A percentile compares a stretch with the other conserved stretches of the same genome.
These are phyloP conservation scores for Colletotrichum endophyticum DNA, from an alignment of 2,329 filamentous ascomycete species.

Conservation along the genomic window DNA sequence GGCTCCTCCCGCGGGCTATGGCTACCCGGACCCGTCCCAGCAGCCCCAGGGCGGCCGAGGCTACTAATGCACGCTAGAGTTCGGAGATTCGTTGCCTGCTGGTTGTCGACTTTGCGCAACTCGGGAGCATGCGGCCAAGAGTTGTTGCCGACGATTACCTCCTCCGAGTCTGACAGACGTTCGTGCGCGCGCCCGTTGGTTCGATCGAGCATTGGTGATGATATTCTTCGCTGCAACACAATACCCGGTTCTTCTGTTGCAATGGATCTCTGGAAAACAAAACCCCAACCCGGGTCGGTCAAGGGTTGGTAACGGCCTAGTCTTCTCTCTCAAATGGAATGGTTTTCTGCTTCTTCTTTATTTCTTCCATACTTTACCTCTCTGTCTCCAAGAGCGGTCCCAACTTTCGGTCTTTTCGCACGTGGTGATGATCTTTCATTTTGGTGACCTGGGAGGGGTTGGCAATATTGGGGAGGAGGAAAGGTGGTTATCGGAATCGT, in stretches of 20 bases:
- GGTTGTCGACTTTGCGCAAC: conserved; percentile 13
- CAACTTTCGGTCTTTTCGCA: background rate
- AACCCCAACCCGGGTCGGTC: conserved; percentile 18
- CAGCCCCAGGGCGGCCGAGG: conserved; percentile 40
- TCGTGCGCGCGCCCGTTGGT: conserved; percentile 23
- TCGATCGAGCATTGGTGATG: conserved; percentile 25
- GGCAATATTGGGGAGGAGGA: background rate
- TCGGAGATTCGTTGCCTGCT: conserved; percentile 23
- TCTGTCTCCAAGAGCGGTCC: background rate
- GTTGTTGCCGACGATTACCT: conserved; percentile 19
- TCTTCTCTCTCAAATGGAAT: conserved; percentile 20
- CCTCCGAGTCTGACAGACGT: conserved; percentile 22
- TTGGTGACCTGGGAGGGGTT: background rate
- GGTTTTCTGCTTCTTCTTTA: conserved; percentile 21
- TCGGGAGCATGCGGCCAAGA: conserved; percentile 14
- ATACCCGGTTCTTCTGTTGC: conserved; percentile 25
- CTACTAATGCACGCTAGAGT: conserved; percentile 38
- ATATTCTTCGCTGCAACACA: conserved; percentile 24
- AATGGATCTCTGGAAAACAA: conserved; percentile 23
- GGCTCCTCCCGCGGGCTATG: conserved; percentile 35
- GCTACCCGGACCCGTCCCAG: conserved; percentile 50
- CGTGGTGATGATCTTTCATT: background rate
- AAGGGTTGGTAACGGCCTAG: conserved; percentile 21
- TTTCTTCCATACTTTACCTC: conserved; percentile 15
- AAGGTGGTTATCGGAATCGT: background rate